Evolutionary conservation across 1,284 basidiomycete genomes (phyloP).

Genomic region (Marasmius oreades): DNA sequence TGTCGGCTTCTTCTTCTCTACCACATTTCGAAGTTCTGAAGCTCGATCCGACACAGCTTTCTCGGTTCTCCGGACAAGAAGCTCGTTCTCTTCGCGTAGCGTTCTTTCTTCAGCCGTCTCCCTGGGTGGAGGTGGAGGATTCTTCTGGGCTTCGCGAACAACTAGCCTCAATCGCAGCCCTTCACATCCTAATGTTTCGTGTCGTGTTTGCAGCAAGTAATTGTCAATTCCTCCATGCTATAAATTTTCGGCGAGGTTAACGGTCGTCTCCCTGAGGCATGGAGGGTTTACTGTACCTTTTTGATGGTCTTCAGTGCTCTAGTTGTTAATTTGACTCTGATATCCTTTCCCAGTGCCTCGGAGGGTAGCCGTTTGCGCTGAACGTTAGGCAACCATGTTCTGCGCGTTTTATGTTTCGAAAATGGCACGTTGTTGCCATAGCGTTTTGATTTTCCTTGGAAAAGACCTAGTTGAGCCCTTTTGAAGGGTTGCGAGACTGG

Average conservation of each 20-base stretch:
- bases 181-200: conserved; percentile 65
- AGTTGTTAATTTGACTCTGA: conserved; percentile 71
- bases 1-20: not conserved
- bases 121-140: conserved; percentile 16
- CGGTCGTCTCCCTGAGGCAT: not conserved
- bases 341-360: conserved; percentile 51
- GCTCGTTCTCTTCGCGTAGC: not conserved
- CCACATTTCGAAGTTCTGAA: conserved; percentile 1
- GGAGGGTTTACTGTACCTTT: conserved; percentile 47
- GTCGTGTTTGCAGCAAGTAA: conserved; percentile 67
- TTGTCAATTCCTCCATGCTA: conserved; percentile 78
- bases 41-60: conserved; percentile 4
- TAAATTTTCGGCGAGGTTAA: too few species aligned
- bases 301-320: conserved; percentile 75
- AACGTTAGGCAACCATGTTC: conserved; percentile 87
- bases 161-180: conserved; percentile 70
- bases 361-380: conserved; percentile 72
- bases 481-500: conserved; percentile 68
- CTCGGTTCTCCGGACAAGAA: not conserved
- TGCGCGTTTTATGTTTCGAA: conserved; percentile 88
- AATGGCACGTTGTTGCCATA: conserved; percentile 91
- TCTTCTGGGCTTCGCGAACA: conserved; percentile 42
- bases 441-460: conserved; percentile 75
- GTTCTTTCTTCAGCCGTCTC: conserved; percentile 1
- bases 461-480: conserved; percentile 70